Evolutionary conservation across 106 monocot species (phyloP).

Genomic region (Triglochin maritima): DNA sequence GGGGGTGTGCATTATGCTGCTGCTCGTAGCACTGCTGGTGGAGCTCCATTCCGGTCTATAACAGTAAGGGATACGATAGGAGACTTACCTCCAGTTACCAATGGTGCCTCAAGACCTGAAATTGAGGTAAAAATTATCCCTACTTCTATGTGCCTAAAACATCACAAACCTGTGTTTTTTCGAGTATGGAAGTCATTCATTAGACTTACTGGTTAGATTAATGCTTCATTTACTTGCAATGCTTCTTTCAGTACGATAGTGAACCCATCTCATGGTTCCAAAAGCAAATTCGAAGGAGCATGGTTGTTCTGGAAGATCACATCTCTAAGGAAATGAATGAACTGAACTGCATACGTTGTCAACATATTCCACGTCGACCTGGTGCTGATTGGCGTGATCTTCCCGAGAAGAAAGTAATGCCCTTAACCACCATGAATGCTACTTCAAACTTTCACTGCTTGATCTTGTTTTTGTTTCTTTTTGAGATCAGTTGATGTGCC

Average conservation of each 20-base stretch:
- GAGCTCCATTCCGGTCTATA: conserved; percentile 86
- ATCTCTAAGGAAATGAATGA: conserved; percentile 99
- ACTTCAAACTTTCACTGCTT: background rate
- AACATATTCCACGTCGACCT: conserved; percentile 74
- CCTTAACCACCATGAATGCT: background rate
- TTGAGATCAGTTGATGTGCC: background rate
- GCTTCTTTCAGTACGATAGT: conserved; percentile 40
- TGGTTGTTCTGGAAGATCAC: conserved; percentile 54
- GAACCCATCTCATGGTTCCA: conserved; percentile 91
- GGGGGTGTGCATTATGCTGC: conserved; percentile 51
- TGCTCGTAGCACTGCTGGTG: conserved; percentile 67
- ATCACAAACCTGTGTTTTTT: background rate
- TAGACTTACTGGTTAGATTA: no score
- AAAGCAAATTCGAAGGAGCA: conserved; percentile 75
- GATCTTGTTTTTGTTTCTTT: background rate
- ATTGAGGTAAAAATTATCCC: conserved; percentile 26
- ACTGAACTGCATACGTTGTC: conserved; percentile 79
- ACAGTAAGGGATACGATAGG: conserved; percentile 82
- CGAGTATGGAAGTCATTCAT: background rate
- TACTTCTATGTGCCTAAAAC: no score
- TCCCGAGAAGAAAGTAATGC: conserved; percentile 77
- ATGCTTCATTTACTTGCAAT: background rate
- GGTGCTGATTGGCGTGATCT: conserved; percentile 96
- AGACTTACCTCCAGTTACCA: conserved; percentile 68
- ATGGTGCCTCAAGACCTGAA: conserved; percentile 60